Percentiles rank a stretch among this genome's conserved stretches.
Evolutionary conservation across 805 yeast species (phyloP).

Genomic region (Pichia kluyveri): DNA sequence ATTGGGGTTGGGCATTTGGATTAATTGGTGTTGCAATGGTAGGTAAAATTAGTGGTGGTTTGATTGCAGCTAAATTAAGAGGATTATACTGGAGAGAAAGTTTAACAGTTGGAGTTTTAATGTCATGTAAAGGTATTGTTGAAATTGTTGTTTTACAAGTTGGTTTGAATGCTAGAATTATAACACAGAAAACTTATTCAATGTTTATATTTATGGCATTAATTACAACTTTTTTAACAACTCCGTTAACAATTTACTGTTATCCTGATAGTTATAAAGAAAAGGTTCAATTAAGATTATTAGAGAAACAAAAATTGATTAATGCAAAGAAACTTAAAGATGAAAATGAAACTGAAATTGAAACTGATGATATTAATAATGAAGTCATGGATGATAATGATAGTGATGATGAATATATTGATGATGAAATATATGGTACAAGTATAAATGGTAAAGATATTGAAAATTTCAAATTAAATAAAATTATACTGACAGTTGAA

Average conservation of each 20-base stretch:
- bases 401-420: neutral
- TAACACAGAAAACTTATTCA: conserved; percentile 55
- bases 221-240: conserved; percentile 68
- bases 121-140: conserved; percentile 87
- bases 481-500: conserved; percentile 19
- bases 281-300: conserved; percentile 29
- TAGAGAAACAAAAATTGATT: conserved; percentile 10
- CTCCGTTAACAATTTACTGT: conserved; percentile 55
- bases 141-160: conserved; percentile 72
- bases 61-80: conserved; percentile 49
- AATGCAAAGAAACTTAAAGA: conserved; percentile 12
- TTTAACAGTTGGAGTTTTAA: conserved; percentile 64
- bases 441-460: neutral
- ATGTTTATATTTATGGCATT: conserved; percentile 83
- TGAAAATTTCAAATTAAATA: conserved; percentile 13
- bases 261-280: conserved; percentile 59
- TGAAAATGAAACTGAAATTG: neutral
- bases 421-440: too few relatives aligned
- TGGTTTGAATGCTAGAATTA: conserved; percentile 65
- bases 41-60: conserved; percentile 63
- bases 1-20: conserved; percentile 73
- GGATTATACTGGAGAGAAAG: conserved; percentile 69
- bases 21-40: conserved; percentile 57
- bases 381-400: neutral
- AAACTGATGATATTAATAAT: neutral